phyloP scores from a whole-genome alignment of 768 basidiomycete genomes.

The Auricularia sp. region DNA sequence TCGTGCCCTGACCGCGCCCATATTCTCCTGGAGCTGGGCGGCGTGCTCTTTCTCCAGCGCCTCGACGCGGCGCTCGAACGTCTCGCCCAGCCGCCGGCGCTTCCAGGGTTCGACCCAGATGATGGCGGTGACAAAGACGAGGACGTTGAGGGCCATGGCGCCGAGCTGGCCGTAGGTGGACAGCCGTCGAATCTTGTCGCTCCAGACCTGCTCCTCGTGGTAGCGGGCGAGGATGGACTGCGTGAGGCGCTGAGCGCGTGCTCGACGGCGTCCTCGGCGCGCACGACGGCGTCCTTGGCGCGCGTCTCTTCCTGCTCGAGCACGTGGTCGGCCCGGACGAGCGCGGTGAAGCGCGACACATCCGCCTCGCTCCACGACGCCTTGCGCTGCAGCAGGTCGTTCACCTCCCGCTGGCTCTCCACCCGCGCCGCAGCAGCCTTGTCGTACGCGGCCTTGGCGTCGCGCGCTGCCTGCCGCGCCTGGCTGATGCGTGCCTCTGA shows the following conservation, averaged over 20 bases:
- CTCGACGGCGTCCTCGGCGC: constrained; percentile 74
- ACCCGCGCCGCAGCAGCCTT: constrained; percentile 71
- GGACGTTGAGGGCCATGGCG: constrained; percentile 76
- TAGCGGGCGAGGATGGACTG: constrained; percentile 80
- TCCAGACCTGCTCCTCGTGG: constrained; percentile 99
- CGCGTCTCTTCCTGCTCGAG: constrained; percentile 70
- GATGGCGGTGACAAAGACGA: constrained; percentile 86
- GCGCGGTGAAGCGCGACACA: constrained; percentile 75
- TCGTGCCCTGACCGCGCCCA: neutral
- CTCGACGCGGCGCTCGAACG: constrained; percentile 76
- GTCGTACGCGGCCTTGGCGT: constrained; percentile 69
- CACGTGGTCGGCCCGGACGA: constrained; percentile 84
- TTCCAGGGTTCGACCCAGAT: constrained; percentile 96
- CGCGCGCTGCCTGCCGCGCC: constrained; percentile 55
- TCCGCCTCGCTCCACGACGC: constrained; percentile 86
- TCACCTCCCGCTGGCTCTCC: constrained; percentile 87
- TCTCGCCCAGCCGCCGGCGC: constrained; percentile 71
- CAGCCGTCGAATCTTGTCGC: constrained; percentile 93
- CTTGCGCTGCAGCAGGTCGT: constrained; percentile 90
- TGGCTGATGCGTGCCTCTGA: constrained; percentile 65
- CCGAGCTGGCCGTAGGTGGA: constrained; percentile 89
- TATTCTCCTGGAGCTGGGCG: constrained; percentile 11
- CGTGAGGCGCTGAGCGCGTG: constrained; percentile 83
- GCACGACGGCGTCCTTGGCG: constrained; percentile 56
- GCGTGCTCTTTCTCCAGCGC: constrained; percentile 43